Conservation (phyloP, 768 basidiomycete genomes). For the Kwoniella botswanensis region DNA sequence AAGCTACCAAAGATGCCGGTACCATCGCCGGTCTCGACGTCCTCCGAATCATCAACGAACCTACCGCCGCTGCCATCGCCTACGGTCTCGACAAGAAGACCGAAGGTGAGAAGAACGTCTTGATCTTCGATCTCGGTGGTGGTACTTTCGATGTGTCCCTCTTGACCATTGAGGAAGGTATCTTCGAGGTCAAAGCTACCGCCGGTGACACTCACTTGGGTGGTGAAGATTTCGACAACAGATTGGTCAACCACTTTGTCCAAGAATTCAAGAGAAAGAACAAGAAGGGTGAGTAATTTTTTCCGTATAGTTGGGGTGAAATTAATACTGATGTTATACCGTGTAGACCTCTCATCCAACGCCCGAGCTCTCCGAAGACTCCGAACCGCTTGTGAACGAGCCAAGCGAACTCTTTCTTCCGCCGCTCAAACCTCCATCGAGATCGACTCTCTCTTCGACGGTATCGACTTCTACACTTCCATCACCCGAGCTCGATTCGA, state of each 20-base stretch:
- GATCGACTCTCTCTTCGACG: conserved; percentile 97
- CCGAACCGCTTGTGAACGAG: conserved; percentile 97
- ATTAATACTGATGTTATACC: conserved; percentile 11
- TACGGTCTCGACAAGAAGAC: conserved; percentile 95
- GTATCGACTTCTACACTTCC: conserved; percentile 97
- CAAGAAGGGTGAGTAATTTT: conserved; percentile 63
- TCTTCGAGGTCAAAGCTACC: conserved; percentile 85
- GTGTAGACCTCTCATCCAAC: conserved; percentile 90
- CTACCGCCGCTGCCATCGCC: conserved; percentile 95
- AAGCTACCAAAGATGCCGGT: conserved; percentile 98
- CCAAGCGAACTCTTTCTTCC: conserved; percentile 97
- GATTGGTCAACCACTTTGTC: conserved; percentile 85
- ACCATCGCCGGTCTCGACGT: conserved; percentile 92
- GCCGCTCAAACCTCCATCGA: conserved; percentile 96
- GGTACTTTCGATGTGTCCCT: conserved; percentile 99
- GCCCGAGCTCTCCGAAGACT: conserved; percentile 94
- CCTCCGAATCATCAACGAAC: conserved; percentile 97
- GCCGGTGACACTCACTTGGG: conserved; percentile 94
- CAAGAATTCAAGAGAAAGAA: conserved; percentile 92
- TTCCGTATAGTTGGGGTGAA: not conserved
- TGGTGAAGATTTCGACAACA: conserved; percentile 95
- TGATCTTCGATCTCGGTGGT: conserved; percentile 97
- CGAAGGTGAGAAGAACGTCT: conserved; percentile 88
- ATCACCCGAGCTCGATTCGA: conserved; percentile 91
- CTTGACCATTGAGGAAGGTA: conserved; percentile 90